Percentiles rank a stretch among this genome's conserved stretches.
Conservation (phyloP, 2,329 filamentous ascomycete genomes). For the Fusarium sp. region DNA sequence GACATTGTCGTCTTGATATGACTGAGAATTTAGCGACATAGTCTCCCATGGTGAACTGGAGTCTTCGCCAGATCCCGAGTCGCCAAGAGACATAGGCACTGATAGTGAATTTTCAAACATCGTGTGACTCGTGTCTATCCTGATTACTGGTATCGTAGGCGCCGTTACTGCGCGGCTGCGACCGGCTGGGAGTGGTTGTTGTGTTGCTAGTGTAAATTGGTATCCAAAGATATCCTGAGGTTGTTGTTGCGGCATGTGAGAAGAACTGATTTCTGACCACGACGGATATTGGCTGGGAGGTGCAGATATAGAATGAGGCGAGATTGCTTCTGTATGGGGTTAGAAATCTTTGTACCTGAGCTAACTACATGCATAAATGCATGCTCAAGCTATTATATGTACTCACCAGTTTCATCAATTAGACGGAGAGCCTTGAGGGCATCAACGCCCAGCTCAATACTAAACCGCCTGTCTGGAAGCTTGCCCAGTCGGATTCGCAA, state of each 20-base stretch:
- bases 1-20: constrained; percentile 29
- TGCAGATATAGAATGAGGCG: constrained; percentile 19
- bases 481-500: constrained; percentile 26
- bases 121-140: constrained; percentile 23
- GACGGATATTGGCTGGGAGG: constrained; percentile 28
- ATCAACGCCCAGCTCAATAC: constrained; percentile 25
- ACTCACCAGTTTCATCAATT: constrained; percentile 27
- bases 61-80: constrained; percentile 34
- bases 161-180: constrained; percentile 13
- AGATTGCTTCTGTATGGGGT: constrained; percentile 1
- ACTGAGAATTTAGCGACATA: constrained; percentile 20
- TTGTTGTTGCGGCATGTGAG: constrained; percentile 10
- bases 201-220: constrained; percentile 4
- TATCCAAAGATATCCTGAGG: neutral
- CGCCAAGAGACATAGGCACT: constrained; percentile 2
- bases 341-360: neutral
- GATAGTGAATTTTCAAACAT: constrained; percentile 11
- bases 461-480: constrained; percentile 15
- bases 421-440: constrained; percentile 27
- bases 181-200: constrained; percentile 4
- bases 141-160: constrained; percentile 21
- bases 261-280: neutral
- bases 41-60: constrained; percentile 31
- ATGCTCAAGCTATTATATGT: neutral
- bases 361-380: neutral